These are phyloP conservation scores for Aphanomyces astaci DNA, from an alignment of 352 stramenopile species.

Conservation along the genomic window DNA sequence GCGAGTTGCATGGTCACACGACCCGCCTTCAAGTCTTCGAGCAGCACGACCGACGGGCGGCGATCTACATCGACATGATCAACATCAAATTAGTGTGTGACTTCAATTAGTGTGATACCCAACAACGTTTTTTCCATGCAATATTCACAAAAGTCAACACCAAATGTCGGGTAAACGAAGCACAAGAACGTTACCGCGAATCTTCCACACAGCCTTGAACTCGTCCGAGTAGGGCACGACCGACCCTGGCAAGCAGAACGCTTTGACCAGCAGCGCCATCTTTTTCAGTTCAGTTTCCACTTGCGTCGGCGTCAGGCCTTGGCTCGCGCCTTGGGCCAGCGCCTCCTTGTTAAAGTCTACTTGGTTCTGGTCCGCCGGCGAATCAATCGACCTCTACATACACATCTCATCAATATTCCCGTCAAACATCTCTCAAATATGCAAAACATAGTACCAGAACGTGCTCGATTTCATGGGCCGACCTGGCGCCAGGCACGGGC, in stretches of 20 bases:
- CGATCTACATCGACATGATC: neutral
- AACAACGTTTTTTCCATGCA: no score
- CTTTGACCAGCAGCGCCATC: constrained; percentile 44
- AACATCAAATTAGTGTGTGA: no score
- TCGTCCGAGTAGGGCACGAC: constrained; percentile 31
- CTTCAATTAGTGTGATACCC: no score
- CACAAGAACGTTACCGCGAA: no score
- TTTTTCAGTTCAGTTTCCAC: constrained; percentile 38
- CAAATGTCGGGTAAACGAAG: no score
- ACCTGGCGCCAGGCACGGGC: neutral
- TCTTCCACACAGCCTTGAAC: constrained; percentile 40
- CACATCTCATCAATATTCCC: no score
- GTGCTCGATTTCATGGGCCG: neutral
- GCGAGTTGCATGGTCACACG: neutral
- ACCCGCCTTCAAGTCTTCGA: neutral
- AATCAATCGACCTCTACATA: no score
- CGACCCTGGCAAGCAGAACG: constrained; percentile 38
- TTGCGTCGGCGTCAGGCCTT: constrained; percentile 21
- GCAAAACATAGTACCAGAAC: neutral
- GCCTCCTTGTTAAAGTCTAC: neutral
- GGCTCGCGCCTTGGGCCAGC: neutral
- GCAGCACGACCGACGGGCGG: neutral
- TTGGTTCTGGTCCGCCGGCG: neutral
- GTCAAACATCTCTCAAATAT: neutral
- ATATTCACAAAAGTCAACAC: no score